Evolutionary conservation across 306 rosid genomes (phyloP).

Genomic region (Sicyos edulis): DNA sequence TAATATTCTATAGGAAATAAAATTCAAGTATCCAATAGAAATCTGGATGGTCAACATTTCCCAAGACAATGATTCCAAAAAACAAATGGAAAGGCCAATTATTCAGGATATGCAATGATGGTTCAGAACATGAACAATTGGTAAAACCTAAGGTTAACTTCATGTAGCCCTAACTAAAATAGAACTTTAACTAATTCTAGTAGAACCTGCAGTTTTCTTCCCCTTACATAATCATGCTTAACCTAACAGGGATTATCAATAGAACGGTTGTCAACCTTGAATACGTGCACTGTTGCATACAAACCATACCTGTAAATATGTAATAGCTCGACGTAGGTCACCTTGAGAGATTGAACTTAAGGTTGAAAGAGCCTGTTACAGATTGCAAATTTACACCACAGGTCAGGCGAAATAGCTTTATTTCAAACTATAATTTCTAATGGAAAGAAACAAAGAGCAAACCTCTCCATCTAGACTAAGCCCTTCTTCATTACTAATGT

Average conservation of each 20-base stretch:
- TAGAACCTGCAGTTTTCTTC: background rate
- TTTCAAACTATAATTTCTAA: slow-evolving; percentile 14
- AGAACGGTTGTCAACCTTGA: background rate
- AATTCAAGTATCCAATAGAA: background rate
- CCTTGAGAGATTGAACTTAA: slow-evolving; percentile 86
- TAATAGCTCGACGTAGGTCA: slow-evolving; percentile 94
- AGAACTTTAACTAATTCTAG: background rate
- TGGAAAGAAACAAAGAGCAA: slow-evolving; percentile 14
- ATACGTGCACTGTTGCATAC: background rate
- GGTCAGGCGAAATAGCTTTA: slow-evolving; percentile 18
- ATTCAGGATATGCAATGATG: too few species aligned
- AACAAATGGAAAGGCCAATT: background rate
- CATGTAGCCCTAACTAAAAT: background rate
- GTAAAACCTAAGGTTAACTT: background rate
- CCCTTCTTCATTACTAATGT: slow-evolving; percentile 80
- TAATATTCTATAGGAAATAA: background rate
- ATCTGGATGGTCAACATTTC: background rate
- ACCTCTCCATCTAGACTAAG: slow-evolving; percentile 79
- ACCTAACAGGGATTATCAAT: background rate
- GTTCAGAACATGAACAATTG: background rate
- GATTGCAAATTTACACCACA: slow-evolving; percentile 1
- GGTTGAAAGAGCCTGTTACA: slow-evolving; percentile 63
- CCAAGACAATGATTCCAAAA: background rate
- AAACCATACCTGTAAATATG: slow-evolving; percentile 72
- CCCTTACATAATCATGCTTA: background rate